Percentiles rank a stretch among this genome's conserved stretches.
Evolutionary conservation across 345 rosid species (phyloP).

Genomic region (Triadica sebifera): DNA sequence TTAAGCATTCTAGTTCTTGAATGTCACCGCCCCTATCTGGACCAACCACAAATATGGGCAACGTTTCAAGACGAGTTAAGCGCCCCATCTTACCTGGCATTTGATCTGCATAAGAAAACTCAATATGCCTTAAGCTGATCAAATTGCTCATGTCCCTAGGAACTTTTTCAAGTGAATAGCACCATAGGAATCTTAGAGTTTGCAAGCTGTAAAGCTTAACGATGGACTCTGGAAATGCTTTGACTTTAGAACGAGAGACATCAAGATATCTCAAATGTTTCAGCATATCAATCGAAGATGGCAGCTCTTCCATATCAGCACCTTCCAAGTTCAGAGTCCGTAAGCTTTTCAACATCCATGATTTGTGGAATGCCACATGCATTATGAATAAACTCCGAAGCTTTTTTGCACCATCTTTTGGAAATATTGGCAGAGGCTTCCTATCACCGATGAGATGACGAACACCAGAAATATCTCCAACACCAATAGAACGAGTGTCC

Average conservation of each 20-base stretch:
- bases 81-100: neutral
- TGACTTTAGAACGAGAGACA: neutral
- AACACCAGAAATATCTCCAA: no score
- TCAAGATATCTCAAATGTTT: conserved; percentile 25
- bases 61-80: neutral
- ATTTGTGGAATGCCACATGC: neutral
- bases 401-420: neutral
- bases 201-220: conserved; percentile 9
- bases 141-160: neutral
- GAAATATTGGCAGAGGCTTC: neutral
- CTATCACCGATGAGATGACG: neutral
- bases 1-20: neutral
- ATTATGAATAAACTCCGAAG: neutral
- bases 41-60: neutral
- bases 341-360: neutral
- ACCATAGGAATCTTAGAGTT: neutral
- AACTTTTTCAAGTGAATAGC: neutral
- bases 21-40: neutral
- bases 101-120: neutral
- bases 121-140: neutral
- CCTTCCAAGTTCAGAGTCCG: neutral
- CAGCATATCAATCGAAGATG: conserved; percentile 10
- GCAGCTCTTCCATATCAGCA: neutral
- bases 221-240: neutral
- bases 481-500: no score